Evolutionary conservation across 1,284 basidiomycete species (phyloP).

Genomic region (Apiotrichum akiyoshidainum): DNA sequence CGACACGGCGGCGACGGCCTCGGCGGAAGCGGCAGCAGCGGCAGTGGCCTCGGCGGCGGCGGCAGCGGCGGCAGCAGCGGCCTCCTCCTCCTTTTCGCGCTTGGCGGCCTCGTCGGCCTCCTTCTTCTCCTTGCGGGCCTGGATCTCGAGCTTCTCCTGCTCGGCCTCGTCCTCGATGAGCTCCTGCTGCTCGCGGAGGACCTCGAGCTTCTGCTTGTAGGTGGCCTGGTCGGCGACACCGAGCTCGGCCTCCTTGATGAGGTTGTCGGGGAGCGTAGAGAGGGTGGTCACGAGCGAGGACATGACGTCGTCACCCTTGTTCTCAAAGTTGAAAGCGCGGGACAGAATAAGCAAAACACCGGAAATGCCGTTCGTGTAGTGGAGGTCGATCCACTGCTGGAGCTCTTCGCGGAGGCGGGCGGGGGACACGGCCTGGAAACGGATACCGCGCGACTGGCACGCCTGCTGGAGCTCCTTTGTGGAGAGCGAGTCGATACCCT

Average conservation of each 20-base stretch:
- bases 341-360: slow-evolving; percentile 90
- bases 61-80: slow-evolving; percentile 50
- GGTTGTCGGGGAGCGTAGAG: slow-evolving; percentile 87
- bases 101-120: slow-evolving; percentile 60
- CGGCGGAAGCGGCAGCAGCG: not conserved
- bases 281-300: slow-evolving; percentile 84
- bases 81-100: slow-evolving; percentile 47
- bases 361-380: slow-evolving; percentile 78
- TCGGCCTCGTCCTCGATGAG: slow-evolving; percentile 98
- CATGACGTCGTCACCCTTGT: slow-evolving; percentile 75
- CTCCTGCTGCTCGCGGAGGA: slow-evolving; percentile 96
- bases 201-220: slow-evolving; percentile 97
- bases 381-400: slow-evolving; percentile 88
- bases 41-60: not conserved
- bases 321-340: slow-evolving; percentile 91
- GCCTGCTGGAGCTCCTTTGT: slow-evolving; percentile 85
- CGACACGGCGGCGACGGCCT: not conserved
- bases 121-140: slow-evolving; percentile 77
- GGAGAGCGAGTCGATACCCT: slow-evolving; percentile 88
- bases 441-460: slow-evolving; percentile 90
- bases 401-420: slow-evolving; percentile 83
- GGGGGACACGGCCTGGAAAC: slow-evolving; percentile 78
- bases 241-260: slow-evolving; percentile 94
- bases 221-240: slow-evolving; percentile 83
- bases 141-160: slow-evolving; percentile 86